Conservation (phyloP, 192 early-diverging fungal genomes). For the Lunasporangiospora selenospora region DNA sequence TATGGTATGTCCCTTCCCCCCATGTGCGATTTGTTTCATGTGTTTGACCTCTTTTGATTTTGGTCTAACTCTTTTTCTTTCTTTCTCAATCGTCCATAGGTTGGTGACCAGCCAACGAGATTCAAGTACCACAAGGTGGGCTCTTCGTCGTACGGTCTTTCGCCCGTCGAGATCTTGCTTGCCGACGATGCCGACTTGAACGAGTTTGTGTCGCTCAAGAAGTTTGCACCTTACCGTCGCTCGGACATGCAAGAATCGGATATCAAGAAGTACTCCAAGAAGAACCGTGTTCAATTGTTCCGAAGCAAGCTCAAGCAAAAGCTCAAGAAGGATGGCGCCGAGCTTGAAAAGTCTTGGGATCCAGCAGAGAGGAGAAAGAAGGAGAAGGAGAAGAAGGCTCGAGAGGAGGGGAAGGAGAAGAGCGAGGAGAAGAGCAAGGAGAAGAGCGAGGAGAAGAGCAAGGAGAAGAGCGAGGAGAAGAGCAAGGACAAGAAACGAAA, state of each 20-base stretch:
- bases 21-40: background rate
- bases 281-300: slow-evolving; percentile 58
- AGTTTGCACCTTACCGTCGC: slow-evolving; percentile 80
- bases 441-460: slow-evolving; percentile 13
- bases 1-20: slow-evolving; percentile 57
- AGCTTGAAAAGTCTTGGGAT: slow-evolving; percentile 44
- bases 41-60: slow-evolving; percentile 4
- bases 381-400: slow-evolving; percentile 32
- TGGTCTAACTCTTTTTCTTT: slow-evolving; percentile 1
- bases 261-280: slow-evolving; percentile 58
- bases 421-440: slow-evolving; percentile 13
- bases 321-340: slow-evolving; percentile 25
- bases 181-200: slow-evolving; percentile 91
- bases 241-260: slow-evolving; percentile 40
- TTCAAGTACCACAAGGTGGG: slow-evolving; percentile 94
- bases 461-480: slow-evolving; percentile 36
- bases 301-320: slow-evolving; percentile 45
- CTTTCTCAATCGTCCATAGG: slow-evolving; percentile 28
- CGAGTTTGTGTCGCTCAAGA: slow-evolving; percentile 84
- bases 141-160: slow-evolving; percentile 77
- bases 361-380: slow-evolving; percentile 49
- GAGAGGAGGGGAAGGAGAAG: slow-evolving; percentile 49
- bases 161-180: slow-evolving; percentile 85
- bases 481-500: slow-evolving; percentile 44
- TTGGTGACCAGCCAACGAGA: slow-evolving; percentile 84